Percentiles rank a stretch among this genome's conserved stretches.
Evolutionary conservation across 2,329 filamentous ascomycete species (phyloP).

Genomic region (Fusarium beomiforme): DNA sequence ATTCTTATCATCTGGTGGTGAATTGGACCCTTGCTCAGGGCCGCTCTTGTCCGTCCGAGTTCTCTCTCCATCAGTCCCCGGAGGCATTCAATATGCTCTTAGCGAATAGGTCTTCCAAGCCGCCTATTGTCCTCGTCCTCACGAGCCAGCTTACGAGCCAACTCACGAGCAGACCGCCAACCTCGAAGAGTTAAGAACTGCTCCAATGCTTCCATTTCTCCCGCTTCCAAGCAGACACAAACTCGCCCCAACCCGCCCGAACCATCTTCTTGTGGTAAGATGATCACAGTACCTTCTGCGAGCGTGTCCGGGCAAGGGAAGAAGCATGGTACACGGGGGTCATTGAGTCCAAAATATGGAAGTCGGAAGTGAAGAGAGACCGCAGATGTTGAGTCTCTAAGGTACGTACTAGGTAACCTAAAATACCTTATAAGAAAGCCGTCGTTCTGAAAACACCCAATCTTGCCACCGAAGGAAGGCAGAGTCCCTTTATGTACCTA

Average conservation of each 20-base stretch:
- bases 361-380: background rate
- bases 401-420: too few species aligned
- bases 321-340: slow-evolving; percentile 12
- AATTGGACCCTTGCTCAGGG: too few species aligned
- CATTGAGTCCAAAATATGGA: background rate
- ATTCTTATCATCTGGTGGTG: too few species aligned
- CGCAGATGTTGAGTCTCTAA: background rate
- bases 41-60: too few species aligned
- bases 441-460: background rate
- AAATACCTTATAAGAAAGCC: background rate
- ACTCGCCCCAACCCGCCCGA: background rate
- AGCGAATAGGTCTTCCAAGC: too few species aligned
- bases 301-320: background rate
- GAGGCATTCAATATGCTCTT: too few species aligned
- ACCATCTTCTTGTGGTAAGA: slow-evolving; percentile 23
- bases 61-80: too few species aligned
- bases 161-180: too few species aligned
- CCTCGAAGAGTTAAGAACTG: background rate
- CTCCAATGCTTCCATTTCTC: slow-evolving; percentile 8
- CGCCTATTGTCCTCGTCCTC: background rate
- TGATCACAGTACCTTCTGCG: slow-evolving; percentile 32
- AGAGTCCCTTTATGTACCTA: too few species aligned
- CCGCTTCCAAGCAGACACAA: slow-evolving; percentile 21
- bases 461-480: background rate
- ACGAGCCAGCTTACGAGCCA: background rate